Percentiles rank a stretch among this genome's conserved stretches.
phyloP scores from a whole-genome alignment of 306 rosid genomes.

The Malus asiatica region DNA sequence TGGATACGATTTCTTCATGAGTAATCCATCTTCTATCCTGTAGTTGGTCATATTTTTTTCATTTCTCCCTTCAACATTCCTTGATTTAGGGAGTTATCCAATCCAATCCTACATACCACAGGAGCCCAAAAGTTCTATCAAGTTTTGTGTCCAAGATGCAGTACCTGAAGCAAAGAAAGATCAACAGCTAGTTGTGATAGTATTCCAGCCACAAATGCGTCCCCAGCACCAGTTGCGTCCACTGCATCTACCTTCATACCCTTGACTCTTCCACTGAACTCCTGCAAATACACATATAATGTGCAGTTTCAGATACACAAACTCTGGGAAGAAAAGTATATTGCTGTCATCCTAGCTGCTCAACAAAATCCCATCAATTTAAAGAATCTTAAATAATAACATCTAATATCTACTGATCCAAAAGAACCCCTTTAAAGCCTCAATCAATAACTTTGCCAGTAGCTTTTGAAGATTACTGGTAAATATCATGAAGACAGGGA shows the following conservation, averaged over 20 bases:
- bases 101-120: neutral
- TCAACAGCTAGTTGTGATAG: conserved; percentile 68
- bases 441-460: neutral
- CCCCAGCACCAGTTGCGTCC: conserved; percentile 98
- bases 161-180: conserved; percentile 81
- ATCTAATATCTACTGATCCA: neutral
- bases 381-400: neutral
- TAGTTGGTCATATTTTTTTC: neutral
- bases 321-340: neutral
- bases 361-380: neutral
- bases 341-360: conserved; percentile 1
- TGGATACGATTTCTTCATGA: neutral
- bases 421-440: neutral
- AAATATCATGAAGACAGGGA: neutral
- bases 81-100: neutral
- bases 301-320: conserved; percentile 2
- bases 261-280: conserved; percentile 69
- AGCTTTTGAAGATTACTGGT: neutral
- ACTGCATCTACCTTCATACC: conserved; percentile 84
- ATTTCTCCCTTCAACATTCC: neutral
- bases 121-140: neutral
- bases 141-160: neutral
- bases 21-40: neutral
- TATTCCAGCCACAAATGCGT: conserved; percentile 95
- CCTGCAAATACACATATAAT: conserved; percentile 39